Conservation (phyloP, 169 alveolate species). For the Amoebophrya sp. region DNA sequence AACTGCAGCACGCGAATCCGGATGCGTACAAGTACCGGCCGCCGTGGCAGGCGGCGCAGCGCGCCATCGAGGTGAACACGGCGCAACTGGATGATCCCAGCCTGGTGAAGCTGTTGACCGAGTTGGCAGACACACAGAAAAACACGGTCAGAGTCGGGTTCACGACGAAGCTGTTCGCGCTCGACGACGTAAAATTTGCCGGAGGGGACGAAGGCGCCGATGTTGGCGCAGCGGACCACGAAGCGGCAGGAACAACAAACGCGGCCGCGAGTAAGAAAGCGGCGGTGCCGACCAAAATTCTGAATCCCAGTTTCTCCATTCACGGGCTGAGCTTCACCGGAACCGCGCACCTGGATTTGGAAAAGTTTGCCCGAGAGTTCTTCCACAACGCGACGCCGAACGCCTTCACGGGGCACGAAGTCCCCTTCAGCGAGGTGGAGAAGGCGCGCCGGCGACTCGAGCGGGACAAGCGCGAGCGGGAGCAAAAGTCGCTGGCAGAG, state of each 20-base stretch:
- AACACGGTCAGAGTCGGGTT: not conserved
- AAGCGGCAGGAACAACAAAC: too few species aligned
- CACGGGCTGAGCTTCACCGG: not conserved
- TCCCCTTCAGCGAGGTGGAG: not conserved
- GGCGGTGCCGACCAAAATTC: not conserved
- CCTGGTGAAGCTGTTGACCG: not conserved
- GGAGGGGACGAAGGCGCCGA: not conserved
- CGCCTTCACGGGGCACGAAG: not conserved
- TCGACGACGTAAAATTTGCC: not conserved
- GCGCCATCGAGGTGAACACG: not conserved
- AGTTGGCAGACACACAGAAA: not conserved
- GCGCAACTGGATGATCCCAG: not conserved
- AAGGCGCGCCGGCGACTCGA: not conserved
- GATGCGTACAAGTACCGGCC: not conserved
- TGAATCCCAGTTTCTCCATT: not conserved
- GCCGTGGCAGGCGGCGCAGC: not conserved
- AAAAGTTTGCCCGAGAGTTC: not conserved
- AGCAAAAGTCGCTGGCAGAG: too few species aligned
- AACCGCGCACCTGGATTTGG: not conserved
- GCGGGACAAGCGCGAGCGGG: not conserved
- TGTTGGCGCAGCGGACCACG: too few species aligned
- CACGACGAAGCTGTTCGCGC: conserved; percentile 5
- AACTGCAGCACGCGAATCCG: too few species aligned
- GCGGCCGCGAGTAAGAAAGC: not conserved
- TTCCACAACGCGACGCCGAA: not conserved